Evolutionary conservation across 1,284 basidiomycete species (phyloP).

Genomic region (Moniliophthora roreri): DNA sequence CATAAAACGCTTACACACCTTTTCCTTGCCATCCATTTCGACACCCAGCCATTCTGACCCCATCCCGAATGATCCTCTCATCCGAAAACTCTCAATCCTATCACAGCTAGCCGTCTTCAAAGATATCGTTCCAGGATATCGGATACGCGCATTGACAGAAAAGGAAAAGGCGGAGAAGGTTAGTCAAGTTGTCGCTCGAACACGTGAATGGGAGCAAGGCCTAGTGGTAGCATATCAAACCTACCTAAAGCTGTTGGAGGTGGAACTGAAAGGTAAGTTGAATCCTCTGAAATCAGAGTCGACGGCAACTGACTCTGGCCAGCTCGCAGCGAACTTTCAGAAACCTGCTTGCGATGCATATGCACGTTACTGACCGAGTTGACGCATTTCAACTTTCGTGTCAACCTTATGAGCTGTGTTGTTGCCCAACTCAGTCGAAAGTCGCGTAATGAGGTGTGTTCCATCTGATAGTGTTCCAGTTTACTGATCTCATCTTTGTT

Average conservation of each 20-base stretch:
- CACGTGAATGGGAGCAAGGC: conserved; percentile 97
- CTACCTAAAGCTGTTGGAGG: conserved; percentile 85
- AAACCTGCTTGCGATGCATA: conserved; percentile 80
- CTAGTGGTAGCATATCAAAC: conserved; percentile 87
- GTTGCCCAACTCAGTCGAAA: conserved; percentile 83
- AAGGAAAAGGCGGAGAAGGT: conserved; percentile 93
- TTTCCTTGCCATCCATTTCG: conserved; percentile 72
- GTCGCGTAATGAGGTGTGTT: conserved; percentile 82
- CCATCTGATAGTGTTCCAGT: conserved; percentile 8
- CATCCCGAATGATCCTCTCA: conserved; percentile 75
- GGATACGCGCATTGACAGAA: conserved; percentile 88
- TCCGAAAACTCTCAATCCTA: conserved; percentile 87
- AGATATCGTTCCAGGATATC: conserved; percentile 91
- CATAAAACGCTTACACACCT: conserved; percentile 83
- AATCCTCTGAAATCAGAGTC: background rate
- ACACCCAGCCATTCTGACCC: conserved; percentile 66
- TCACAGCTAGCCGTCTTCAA: conserved; percentile 95
- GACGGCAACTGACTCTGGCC: conserved; percentile 4
- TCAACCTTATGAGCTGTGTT: conserved; percentile 89
- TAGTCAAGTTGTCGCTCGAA: conserved; percentile 87
- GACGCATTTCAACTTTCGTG: conserved; percentile 97
- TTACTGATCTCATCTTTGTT: conserved; percentile 3
- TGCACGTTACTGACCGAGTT: conserved; percentile 82
- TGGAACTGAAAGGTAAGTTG: conserved; percentile 78
- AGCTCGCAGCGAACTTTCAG: conserved; percentile 76